Conservation (phyloP, 2,329 filamentous ascomycete genomes). For the Pseudogymnoascus pannorum region DNA sequence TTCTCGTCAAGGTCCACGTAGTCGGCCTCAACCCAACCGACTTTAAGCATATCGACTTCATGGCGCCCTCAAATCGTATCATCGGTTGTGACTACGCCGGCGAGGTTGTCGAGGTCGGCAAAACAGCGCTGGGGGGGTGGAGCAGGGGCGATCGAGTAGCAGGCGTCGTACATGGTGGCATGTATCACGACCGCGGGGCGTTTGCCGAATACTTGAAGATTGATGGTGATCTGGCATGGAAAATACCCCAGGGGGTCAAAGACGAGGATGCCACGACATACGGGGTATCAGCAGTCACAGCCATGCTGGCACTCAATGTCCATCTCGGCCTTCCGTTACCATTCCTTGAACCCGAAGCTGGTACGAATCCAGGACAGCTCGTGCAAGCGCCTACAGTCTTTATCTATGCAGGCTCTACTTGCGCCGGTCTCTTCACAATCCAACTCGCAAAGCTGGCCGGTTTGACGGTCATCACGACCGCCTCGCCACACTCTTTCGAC, state of each 20-base stretch:
- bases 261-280: conserved; percentile 27
- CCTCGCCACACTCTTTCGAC: conserved; percentile 41
- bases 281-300: conserved; percentile 27
- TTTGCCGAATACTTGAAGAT: conserved; percentile 15
- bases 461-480: conserved; percentile 36
- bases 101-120: conserved; percentile 39
- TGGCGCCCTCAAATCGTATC: conserved; percentile 17
- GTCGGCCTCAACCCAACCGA: conserved; percentile 28
- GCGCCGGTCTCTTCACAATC: conserved; percentile 43
- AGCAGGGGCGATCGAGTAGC: conserved; percentile 41
- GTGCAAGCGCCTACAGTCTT: conserved; percentile 29
- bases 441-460: conserved; percentile 39
- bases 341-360: conserved; percentile 19
- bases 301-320: conserved; percentile 21
- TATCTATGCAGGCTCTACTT: conserved; percentile 44
- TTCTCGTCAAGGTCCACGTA: conserved; percentile 21
- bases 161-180: conserved; percentile 30
- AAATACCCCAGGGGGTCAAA: conserved; percentile 19
- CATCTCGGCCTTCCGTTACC: conserved; percentile 21
- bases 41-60: conserved; percentile 27
- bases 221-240: conserved; percentile 17
- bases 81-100: conserved; percentile 42
- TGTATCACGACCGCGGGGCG: conserved; percentile 10
- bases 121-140: conserved; percentile 31
- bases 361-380: background rate